Evolutionary conservation across 441 rosid species (phyloP).

Genomic region (Erodium moschatum): DNA sequence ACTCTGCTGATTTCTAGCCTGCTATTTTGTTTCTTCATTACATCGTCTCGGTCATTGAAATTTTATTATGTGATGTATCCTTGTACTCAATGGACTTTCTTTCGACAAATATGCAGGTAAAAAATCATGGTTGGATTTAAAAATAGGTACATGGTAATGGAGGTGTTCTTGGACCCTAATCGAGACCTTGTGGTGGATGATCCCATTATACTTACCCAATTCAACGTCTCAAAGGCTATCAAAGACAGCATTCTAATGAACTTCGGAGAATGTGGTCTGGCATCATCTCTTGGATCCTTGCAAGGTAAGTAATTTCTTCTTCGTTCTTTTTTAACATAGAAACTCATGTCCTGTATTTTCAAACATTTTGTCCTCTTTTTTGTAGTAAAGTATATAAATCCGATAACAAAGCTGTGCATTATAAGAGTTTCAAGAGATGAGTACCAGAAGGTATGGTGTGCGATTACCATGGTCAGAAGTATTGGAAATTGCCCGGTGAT

Average conservation of each 20-base stretch:
- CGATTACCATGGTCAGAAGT: slow-evolving; percentile 54
- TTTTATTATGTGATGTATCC: no score
- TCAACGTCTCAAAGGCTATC: slow-evolving; percentile 55
- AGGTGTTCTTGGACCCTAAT: slow-evolving; percentile 63
- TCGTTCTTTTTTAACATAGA: not conserved
- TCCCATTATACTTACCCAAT: slow-evolving; percentile 56
- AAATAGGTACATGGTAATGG: slow-evolving; percentile 71
- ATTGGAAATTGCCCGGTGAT: slow-evolving; percentile 54
- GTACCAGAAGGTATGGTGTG: slow-evolving; percentile 60
- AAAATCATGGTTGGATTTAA: slow-evolving; percentile 63
- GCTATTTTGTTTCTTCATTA: no score
- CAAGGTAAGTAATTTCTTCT: slow-evolving; percentile 30
- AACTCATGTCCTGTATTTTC: not conserved
- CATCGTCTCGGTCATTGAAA: no score
- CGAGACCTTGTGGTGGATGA: slow-evolving; percentile 42
- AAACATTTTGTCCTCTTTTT: not conserved
- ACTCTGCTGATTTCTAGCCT: no score
- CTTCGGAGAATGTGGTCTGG: slow-evolving; percentile 70
- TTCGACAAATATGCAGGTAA: not conserved
- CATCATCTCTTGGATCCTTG: slow-evolving; percentile 54
- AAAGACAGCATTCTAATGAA: slow-evolving; percentile 51
- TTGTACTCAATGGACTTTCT: no score
- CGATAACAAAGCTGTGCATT: slow-evolving; percentile 56
- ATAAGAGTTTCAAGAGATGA: slow-evolving; percentile 63
- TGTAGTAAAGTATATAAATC: slow-evolving; percentile 66